A percentile compares a stretch with the other conserved stretches of the same genome.
These are phyloP conservation scores for Aureobasidium sp. DNA, from an alignment of 2,329 filamentous ascomycete genomes.

Conservation along the genomic window DNA sequence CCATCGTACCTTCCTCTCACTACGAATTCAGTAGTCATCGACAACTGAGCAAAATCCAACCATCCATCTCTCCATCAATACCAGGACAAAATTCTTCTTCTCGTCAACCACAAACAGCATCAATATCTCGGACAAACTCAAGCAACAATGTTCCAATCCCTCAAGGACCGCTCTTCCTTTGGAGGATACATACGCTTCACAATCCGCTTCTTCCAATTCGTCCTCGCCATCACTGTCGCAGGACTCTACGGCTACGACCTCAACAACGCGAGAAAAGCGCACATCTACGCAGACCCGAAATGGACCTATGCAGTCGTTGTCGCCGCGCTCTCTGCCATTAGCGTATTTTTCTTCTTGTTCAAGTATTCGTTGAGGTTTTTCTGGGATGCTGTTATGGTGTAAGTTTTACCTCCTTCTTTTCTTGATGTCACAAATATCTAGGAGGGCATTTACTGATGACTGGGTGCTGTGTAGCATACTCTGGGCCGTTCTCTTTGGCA, in stretches of 20 bases:
- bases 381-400: constrained; percentile 64
- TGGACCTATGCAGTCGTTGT: constrained; percentile 75
- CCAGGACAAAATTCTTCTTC: neutral
- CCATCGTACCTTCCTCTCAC: neutral
- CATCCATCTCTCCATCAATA: neutral
- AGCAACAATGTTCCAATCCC: neutral
- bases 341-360: constrained; percentile 52
- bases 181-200: constrained; percentile 38
- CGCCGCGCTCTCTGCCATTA: constrained; percentile 56
- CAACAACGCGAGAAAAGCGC: constrained; percentile 40
- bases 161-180: neutral
- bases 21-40: neutral
- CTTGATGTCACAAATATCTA: neutral
- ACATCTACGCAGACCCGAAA: constrained; percentile 51
- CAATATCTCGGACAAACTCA: neutral
- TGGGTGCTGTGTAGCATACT: constrained; percentile 43
- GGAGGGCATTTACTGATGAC: neutral
- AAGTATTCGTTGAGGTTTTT: constrained; percentile 46
- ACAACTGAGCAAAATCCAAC: neutral
- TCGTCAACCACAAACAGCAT: neutral
- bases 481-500: constrained; percentile 73
- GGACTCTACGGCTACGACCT: constrained; percentile 71
- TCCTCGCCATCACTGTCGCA: constrained; percentile 65
- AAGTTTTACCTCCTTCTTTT: constrained; percentile 12
- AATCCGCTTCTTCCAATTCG: constrained; percentile 68